phyloP scores from a whole-genome alignment of 2,329 filamentous ascomycete genomes.

The Coniochaeta sp. region DNA sequence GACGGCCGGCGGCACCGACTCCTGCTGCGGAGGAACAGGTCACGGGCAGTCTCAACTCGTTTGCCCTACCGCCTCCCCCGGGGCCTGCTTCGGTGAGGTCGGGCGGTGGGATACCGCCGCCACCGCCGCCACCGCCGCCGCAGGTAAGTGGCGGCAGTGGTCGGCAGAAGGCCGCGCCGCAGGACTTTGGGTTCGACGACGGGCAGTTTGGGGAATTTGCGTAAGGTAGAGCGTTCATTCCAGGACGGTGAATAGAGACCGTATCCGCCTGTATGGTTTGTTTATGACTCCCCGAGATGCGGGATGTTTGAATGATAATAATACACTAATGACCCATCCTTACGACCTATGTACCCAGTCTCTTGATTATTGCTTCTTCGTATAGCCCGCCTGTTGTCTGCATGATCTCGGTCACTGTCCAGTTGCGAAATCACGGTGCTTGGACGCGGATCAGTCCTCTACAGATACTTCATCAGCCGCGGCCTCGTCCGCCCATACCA shows the following conservation, averaged over 20 bases:
- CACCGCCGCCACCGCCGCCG: slow-evolving; percentile 56
- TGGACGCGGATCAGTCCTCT: not conserved
- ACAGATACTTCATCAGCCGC: not conserved
- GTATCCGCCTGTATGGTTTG: too few species aligned
- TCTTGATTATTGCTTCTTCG: not conserved
- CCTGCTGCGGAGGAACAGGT: slow-evolving; percentile 8
- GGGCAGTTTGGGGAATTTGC: slow-evolving; percentile 83
- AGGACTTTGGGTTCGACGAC: slow-evolving; percentile 76
- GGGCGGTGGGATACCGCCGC: slow-evolving; percentile 46
- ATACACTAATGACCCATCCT: not conserved
- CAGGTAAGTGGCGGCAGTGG: slow-evolving; percentile 50
- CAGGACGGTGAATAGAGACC: too few species aligned
- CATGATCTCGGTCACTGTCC: not conserved
- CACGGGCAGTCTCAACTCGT: slow-evolving; percentile 38
- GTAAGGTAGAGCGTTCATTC: too few species aligned
- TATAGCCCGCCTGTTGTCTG: not conserved
- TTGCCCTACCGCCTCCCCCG: slow-evolving; percentile 70
- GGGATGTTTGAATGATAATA: not conserved
- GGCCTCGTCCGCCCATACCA: not conserved
- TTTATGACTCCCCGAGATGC: not conserved
- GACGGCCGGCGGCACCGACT: slow-evolving; percentile 15
- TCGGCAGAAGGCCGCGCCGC: slow-evolving; percentile 48
- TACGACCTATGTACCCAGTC: not conserved
- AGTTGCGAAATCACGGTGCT: not conserved
- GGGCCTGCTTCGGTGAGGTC: slow-evolving; percentile 24